A percentile compares a stretch with the other conserved stretches of the same genome.
Evolutionary conservation across 2,329 filamentous ascomycete genomes (phyloP).

Genomic region (Cylindrodendrum hubeiense): DNA sequence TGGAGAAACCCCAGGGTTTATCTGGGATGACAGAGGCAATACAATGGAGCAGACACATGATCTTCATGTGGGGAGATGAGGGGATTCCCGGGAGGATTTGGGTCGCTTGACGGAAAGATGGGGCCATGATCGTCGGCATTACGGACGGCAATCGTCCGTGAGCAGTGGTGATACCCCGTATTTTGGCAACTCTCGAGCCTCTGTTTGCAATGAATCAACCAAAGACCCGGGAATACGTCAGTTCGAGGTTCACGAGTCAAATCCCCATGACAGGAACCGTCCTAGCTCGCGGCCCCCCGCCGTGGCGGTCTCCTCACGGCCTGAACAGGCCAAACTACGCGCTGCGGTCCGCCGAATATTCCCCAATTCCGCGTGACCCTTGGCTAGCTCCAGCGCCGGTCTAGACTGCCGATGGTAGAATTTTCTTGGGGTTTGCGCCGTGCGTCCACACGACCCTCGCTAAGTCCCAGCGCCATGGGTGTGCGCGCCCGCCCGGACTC

Average conservation of each 20-base stretch:
- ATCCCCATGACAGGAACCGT: background rate
- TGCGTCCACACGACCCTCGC: background rate
- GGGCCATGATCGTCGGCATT: background rate
- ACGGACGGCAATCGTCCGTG: too few relatives aligned
- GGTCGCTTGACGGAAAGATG: background rate
- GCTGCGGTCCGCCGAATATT: background rate
- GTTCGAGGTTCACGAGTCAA: background rate
- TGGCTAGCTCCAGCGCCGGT: background rate
- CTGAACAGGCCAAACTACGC: slow-evolving; percentile 5
- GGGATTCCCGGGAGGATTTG: background rate
- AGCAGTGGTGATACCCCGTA: too few relatives aligned
- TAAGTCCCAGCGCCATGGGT: background rate
- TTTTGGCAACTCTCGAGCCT: too few relatives aligned
- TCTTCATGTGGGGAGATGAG: background rate
- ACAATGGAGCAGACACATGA: background rate
- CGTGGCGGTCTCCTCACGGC: background rate
- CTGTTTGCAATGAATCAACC: too few relatives aligned
- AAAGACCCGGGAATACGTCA: background rate
- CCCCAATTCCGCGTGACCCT: slow-evolving; percentile 1
- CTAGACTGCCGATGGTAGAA: background rate
- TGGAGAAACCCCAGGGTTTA: background rate
- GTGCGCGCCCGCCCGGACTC: background rate
- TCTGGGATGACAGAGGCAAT: background rate
- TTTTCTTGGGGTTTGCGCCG: background rate
- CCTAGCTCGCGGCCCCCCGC: background rate